phyloP scores from a whole-genome alignment of 140 eudicot species.

The Cichorium intybus region DNA sequence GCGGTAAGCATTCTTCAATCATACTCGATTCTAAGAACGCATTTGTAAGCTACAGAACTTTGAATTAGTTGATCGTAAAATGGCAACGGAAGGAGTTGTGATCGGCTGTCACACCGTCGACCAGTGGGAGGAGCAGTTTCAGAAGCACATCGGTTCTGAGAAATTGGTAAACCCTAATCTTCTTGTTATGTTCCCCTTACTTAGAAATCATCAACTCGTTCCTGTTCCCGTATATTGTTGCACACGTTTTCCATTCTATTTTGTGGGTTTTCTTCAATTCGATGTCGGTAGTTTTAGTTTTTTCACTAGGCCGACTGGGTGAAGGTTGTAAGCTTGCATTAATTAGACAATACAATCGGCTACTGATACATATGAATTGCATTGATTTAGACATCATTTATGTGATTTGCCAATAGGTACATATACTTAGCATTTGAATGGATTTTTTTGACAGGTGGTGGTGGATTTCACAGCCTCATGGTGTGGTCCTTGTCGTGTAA shows the following conservation, averaged over 20 bases:
- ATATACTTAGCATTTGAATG: not conserved
- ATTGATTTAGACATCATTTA: too few relatives aligned
- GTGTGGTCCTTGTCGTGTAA: slow-evolving; percentile 98
- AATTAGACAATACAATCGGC: not conserved
- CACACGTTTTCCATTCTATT: not conserved
- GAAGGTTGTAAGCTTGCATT: not conserved
- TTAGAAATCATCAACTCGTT: not conserved
- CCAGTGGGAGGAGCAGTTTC: slow-evolving; percentile 28
- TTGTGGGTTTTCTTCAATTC: not conserved
- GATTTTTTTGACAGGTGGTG: slow-evolving; percentile 53
- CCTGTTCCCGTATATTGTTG: not conserved
- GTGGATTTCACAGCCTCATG: slow-evolving; percentile 97
- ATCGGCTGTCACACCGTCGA: slow-evolving; percentile 25
- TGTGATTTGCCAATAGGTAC: too few relatives aligned
- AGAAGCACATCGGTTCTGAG: slow-evolving; percentile 29
- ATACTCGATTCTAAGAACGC: not conserved
- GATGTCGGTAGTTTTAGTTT: not conserved
- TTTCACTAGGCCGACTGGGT: not conserved
- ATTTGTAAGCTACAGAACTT: not conserved
- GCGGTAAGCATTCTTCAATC: not conserved
- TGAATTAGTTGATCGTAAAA: slow-evolving; percentile 19
- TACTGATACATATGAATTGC: not conserved
- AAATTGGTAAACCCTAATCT: slow-evolving; percentile 46
- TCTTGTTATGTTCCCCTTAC: not conserved
- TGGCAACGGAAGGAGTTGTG: slow-evolving; percentile 31